A percentile compares a stretch with the other conserved stretches of the same genome.
Evolutionary conservation across 228 moss, liverwort and hornwort species (phyloP).

Genomic region (Sphagnum magellanicum): DNA sequence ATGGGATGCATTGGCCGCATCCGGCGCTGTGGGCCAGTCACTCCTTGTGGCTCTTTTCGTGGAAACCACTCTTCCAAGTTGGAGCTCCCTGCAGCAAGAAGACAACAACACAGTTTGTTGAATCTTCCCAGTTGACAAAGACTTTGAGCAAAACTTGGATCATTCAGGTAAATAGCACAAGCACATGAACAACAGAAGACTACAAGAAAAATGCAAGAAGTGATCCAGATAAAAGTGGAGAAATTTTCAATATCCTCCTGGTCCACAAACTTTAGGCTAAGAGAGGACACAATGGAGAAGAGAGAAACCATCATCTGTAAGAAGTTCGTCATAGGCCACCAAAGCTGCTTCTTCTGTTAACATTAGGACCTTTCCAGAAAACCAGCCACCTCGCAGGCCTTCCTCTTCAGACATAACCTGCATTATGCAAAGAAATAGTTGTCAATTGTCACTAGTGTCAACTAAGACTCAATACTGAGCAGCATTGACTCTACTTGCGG

Average conservation of each 20-base stretch:
- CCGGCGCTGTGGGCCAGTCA: slow-evolving; percentile 37
- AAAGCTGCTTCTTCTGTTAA: slow-evolving; percentile 44
- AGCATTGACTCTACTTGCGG: too few relatives aligned
- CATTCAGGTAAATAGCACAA: not conserved
- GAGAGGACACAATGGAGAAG: slow-evolving; percentile 1
- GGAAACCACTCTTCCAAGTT: slow-evolving; percentile 85
- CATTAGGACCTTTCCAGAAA: slow-evolving; percentile 63
- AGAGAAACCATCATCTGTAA: slow-evolving; percentile 70
- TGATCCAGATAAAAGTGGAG: not conserved
- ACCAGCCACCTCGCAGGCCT: slow-evolving; percentile 94
- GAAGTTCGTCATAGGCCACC: slow-evolving; percentile 73
- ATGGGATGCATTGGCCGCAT: slow-evolving; percentile 64
- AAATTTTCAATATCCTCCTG: too few relatives aligned
- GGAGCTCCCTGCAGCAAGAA: slow-evolving; percentile 34
- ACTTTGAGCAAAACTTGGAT: not conserved
- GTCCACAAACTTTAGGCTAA: too few relatives aligned
- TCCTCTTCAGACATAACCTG: slow-evolving; percentile 91
- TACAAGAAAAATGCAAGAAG: too few relatives aligned
- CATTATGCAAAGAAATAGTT: slow-evolving; percentile 2
- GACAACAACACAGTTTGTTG: too few relatives aligned
- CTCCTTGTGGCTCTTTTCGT: not conserved
- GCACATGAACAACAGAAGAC: not conserved
- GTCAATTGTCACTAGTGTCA: not conserved
- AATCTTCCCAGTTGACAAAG: too few relatives aligned
- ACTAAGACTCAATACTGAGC: too few relatives aligned